A percentile compares a stretch with the other conserved stretches of the same genome.
Evolutionary conservation across 108 stramenopile species (phyloP).

Genomic region (Fragilaria radians): DNA sequence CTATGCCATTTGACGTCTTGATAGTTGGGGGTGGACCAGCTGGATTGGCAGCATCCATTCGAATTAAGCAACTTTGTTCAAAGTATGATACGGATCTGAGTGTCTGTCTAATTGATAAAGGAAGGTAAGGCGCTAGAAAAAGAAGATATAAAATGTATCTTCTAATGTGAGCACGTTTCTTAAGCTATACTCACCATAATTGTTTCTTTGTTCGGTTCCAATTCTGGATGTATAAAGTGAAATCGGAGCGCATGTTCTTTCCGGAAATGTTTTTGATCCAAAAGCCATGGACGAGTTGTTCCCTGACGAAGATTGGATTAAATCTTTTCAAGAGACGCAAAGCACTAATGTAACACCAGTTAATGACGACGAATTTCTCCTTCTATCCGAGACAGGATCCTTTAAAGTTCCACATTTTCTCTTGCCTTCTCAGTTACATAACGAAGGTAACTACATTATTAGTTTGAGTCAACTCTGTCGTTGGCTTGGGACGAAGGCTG

Average conservation of each 20-base stretch:
- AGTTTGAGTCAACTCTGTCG: slow-evolving; percentile 84
- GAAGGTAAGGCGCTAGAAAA: slow-evolving; percentile 50
- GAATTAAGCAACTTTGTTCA: slow-evolving; percentile 91
- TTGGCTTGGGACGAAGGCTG: slow-evolving; percentile 93
- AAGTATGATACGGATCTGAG: slow-evolving; percentile 81
- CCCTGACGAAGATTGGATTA: slow-evolving; percentile 66
- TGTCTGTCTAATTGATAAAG: slow-evolving; percentile 97
- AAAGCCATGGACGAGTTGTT: slow-evolving; percentile 93
- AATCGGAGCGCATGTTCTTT: slow-evolving; percentile 97
- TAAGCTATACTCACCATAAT: neutral
- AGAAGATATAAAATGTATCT: no score
- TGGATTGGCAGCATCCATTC: slow-evolving; percentile 92
- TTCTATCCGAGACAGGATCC: slow-evolving; percentile 62
- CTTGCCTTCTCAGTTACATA: slow-evolving; percentile 86
- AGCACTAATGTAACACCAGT: slow-evolving; percentile 82
- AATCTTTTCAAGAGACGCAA: slow-evolving; percentile 45
- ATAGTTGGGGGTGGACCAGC: slow-evolving; percentile 91
- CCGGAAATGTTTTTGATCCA: slow-evolving; percentile 98
- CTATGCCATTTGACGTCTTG: slow-evolving; percentile 86
- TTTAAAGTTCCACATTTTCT: slow-evolving; percentile 68
- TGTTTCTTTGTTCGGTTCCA: no score
- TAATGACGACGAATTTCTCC: slow-evolving; percentile 75
- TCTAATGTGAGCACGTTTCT: no score
- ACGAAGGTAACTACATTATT: slow-evolving; percentile 97
- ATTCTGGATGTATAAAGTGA: slow-evolving; percentile 53